A percentile compares a stretch with the other conserved stretches of the same genome.
Conservation (phyloP, 2,329 filamentous ascomycete species). For the Myrmaecium sp. region DNA sequence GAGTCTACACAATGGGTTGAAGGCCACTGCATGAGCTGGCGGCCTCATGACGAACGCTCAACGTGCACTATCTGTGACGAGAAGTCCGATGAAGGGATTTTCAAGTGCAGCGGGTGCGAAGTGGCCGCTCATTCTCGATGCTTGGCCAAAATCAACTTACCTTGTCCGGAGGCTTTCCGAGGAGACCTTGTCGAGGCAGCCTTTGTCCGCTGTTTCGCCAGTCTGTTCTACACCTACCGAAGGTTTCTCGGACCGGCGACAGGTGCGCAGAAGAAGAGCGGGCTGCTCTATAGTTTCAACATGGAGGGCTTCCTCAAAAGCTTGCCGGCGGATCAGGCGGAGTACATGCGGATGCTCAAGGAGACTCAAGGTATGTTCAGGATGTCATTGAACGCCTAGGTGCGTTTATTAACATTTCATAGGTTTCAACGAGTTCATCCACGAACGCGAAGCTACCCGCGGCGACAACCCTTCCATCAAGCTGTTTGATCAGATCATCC, state of each 20-base stretch:
- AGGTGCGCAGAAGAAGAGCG: slow-evolving; percentile 44
- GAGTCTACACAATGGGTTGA: slow-evolving; percentile 72
- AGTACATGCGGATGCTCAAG: slow-evolving; percentile 45
- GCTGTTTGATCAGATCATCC: slow-evolving; percentile 69
- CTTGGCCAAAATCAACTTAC: slow-evolving; percentile 41
- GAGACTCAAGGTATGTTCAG: slow-evolving; percentile 40
- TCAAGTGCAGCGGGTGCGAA: slow-evolving; percentile 51
- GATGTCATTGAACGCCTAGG: neutral
- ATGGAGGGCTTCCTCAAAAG: slow-evolving; percentile 49
- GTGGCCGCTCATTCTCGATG: slow-evolving; percentile 41
- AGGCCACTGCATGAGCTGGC: slow-evolving; percentile 62
- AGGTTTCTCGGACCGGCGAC: slow-evolving; percentile 42
- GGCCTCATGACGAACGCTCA: slow-evolving; percentile 39
- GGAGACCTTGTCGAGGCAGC: slow-evolving; percentile 50
- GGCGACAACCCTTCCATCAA: slow-evolving; percentile 48
- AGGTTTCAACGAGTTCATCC: slow-evolving; percentile 72
- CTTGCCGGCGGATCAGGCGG: slow-evolving; percentile 45
- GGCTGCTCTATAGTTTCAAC: slow-evolving; percentile 47
- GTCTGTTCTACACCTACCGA: slow-evolving; percentile 51
- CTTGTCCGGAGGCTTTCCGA: slow-evolving; percentile 50
- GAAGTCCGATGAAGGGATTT: slow-evolving; percentile 55
- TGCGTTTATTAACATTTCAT: neutral
- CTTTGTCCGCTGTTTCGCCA: slow-evolving; percentile 52
- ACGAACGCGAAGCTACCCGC: slow-evolving; percentile 55
- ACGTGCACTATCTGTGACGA: slow-evolving; percentile 64